Percentiles rank a stretch among this genome's conserved stretches.
Evolutionary conservation across 2,329 filamentous ascomycete genomes (phyloP).

Genomic region (Bimuria novae-zelandiae): DNA sequence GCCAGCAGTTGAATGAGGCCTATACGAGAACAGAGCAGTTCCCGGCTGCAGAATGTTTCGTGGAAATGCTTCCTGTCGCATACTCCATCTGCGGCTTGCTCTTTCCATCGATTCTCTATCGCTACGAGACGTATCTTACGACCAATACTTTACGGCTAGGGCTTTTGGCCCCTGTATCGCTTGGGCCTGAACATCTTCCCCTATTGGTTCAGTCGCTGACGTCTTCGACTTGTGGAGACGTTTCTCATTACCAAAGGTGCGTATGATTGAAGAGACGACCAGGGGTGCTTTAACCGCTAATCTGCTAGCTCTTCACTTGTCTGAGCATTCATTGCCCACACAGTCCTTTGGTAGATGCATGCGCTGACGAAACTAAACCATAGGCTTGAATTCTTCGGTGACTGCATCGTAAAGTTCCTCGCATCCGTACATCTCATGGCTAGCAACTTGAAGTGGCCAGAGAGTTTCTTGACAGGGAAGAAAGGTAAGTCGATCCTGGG

Average conservation of each 20-base stretch:
- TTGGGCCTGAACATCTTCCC: constrained; percentile 54
- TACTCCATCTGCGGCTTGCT: constrained; percentile 61
- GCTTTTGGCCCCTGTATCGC: constrained; percentile 57
- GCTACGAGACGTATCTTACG: constrained; percentile 68
- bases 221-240: constrained; percentile 63
- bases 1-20: constrained; percentile 20
- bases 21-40: constrained; percentile 55
- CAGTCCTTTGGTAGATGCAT: not conserved
- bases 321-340: too few relatives aligned
- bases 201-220: constrained; percentile 73
- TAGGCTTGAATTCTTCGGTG: constrained; percentile 81
- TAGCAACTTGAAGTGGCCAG: constrained; percentile 68
- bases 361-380: not conserved
- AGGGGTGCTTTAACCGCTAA: too few relatives aligned
- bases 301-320: too few relatives aligned
- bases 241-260: constrained; percentile 72
- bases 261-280: too few relatives aligned
- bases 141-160: constrained; percentile 64
- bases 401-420: constrained; percentile 78
- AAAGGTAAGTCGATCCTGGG: constrained; percentile 55
- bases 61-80: constrained; percentile 51
- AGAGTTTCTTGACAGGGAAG: constrained; percentile 71
- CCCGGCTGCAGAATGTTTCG: constrained; percentile 53
- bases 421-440: constrained; percentile 68
- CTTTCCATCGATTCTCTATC: constrained; percentile 73